Evolutionary conservation across 2,329 filamentous ascomycete species (phyloP).

Genomic region (Lasiodiplodia sp.): DNA sequence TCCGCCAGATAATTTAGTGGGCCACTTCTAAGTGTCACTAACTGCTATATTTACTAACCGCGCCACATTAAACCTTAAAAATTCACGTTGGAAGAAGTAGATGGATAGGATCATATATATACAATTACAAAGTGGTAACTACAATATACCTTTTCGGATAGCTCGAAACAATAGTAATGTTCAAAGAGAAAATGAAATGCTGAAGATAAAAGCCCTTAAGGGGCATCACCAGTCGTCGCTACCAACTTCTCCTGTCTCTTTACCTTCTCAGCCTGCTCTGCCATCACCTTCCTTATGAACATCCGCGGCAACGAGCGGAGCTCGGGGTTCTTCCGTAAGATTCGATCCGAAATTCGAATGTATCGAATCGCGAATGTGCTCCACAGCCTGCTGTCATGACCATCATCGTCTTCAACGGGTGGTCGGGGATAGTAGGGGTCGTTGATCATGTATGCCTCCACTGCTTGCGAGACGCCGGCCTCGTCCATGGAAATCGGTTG

Average conservation of each 20-base stretch:
- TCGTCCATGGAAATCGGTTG: slow-evolving; percentile 56
- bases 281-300: neutral
- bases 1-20: too few species aligned
- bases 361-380: neutral
- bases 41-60: too few species aligned
- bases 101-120: too few species aligned
- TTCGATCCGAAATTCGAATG: neutral
- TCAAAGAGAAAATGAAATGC: too few species aligned
- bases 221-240: too few species aligned
- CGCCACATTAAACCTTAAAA: too few species aligned
- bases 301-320: neutral
- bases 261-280: neutral
- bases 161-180: too few species aligned
- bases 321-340: neutral
- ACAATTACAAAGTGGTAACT: too few species aligned
- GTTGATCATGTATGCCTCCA: slow-evolving; percentile 56
- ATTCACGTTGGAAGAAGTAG: too few species aligned
- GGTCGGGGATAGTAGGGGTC: slow-evolving; percentile 61
- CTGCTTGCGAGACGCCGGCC: slow-evolving; percentile 52
- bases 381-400: neutral
- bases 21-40: too few species aligned
- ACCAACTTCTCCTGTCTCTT: neutral
- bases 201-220: too few species aligned
- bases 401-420: neutral
- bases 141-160: too few species aligned